A percentile compares a stretch with the other conserved stretches of the same genome.
Evolutionary conservation across 23 red algal genomes (phyloP).

Genomic region (Agarophyton chilense): DNA sequence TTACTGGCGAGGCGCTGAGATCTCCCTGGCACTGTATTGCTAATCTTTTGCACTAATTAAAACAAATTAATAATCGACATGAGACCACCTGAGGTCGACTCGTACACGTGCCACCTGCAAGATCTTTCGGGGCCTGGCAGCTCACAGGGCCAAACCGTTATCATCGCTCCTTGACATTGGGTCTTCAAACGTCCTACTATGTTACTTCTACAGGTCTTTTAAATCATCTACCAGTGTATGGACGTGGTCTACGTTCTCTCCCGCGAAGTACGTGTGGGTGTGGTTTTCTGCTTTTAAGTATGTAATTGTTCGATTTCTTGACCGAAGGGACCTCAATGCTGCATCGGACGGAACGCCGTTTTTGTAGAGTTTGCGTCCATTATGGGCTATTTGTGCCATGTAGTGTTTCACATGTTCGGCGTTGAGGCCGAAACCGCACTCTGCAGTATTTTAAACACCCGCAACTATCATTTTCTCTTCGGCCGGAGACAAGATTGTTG

Average conservation of each 20-base stretch:
- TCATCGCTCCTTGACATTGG: too few species aligned
- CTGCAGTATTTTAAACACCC: not conserved
- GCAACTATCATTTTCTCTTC: not conserved
- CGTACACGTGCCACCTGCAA: too few species aligned
- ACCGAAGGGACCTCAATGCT: not conserved
- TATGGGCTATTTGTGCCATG: slow-evolving; percentile 3
- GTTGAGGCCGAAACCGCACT: not conserved
- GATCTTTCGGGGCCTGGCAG: too few species aligned
- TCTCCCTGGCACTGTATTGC: too few species aligned
- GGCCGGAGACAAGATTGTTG: too few species aligned
- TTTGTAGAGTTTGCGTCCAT: slow-evolving; percentile 23
- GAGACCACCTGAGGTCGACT: too few species aligned
- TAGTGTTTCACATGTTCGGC: not conserved
- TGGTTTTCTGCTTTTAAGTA: not conserved
- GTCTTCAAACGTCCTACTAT: not conserved
- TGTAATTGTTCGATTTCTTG: slow-evolving; percentile 7
- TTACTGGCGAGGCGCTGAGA: too few species aligned
- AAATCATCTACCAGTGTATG: not conserved
- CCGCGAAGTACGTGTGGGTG: not conserved
- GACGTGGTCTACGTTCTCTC: not conserved
- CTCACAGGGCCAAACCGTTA: too few species aligned
- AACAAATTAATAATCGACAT: too few species aligned
- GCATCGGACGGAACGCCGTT: not conserved
- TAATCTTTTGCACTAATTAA: too few species aligned
- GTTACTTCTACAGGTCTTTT: slow-evolving; percentile 1